Evolutionary conservation across 2,329 filamentous ascomycete species (phyloP).

Genomic region (Colletotrichum abscissum): DNA sequence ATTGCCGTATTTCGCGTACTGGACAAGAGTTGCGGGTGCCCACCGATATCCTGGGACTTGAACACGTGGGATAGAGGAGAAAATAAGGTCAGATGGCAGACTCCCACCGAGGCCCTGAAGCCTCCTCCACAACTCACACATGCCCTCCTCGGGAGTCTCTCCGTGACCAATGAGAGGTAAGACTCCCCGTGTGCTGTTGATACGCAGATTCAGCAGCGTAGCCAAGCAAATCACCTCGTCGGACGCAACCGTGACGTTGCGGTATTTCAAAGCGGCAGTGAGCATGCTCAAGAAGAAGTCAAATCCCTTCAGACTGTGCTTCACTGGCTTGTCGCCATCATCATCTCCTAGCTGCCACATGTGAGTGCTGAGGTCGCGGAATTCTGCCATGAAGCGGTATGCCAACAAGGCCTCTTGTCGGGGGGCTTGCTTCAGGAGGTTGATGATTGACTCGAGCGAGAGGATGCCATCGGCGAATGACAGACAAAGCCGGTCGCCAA

Average conservation of each 20-base stretch:
- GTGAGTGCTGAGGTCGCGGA: conserved; percentile 4
- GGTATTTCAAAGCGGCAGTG: conserved; percentile 9
- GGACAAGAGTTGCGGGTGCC: conserved; percentile 14
- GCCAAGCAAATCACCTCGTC: conserved; percentile 7
- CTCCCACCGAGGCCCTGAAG: not conserved
- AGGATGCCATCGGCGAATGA: conserved; percentile 8
- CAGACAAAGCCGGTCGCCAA: conserved; percentile 18
- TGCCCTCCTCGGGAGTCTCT: conserved; percentile 1
- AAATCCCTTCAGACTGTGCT: not conserved
- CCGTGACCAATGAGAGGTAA: conserved; percentile 11
- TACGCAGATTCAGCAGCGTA: conserved; percentile 3
- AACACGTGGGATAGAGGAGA: conserved; percentile 23
- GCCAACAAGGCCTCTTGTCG: not conserved
- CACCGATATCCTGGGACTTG: not conserved
- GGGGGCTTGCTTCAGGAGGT: conserved; percentile 3
- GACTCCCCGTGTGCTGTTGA: not conserved
- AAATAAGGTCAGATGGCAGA: conserved; percentile 8
- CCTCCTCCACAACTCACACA: conserved; percentile 26
- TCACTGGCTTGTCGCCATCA: not conserved
- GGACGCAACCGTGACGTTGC: conserved; percentile 17
- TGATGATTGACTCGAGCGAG: not conserved
- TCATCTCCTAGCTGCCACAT: not conserved
- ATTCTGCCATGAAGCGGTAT: not conserved
- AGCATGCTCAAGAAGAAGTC: conserved; percentile 9
- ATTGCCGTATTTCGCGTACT: conserved; percentile 10